A percentile compares a stretch with the other conserved stretches of the same genome.
phyloP scores from a whole-genome alignment of 2,329 filamentous ascomycete genomes.

The Sporothrix brasiliensis region DNA sequence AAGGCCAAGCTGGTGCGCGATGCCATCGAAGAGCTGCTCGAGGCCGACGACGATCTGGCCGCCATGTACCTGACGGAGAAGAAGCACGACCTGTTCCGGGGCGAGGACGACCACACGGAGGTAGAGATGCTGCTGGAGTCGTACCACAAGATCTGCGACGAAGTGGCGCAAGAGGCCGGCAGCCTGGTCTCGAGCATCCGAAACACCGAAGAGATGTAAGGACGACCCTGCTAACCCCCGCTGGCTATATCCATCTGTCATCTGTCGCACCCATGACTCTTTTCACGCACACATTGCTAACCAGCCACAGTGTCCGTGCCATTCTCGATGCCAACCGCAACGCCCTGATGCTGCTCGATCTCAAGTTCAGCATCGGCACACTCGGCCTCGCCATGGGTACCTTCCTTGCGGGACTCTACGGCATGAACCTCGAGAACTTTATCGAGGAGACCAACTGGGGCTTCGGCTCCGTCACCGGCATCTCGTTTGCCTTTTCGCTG shows the following conservation, averaged over 20 bases:
- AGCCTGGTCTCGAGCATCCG: conserved; percentile 93
- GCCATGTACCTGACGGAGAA: conserved; percentile 97
- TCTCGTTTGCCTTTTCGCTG: conserved; percentile 72
- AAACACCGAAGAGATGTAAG: conserved; percentile 97
- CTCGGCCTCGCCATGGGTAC: conserved; percentile 93
- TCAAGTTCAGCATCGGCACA: conserved; percentile 95
- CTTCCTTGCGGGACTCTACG: conserved; percentile 97
- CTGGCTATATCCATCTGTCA: background rate
- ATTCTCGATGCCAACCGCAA: conserved; percentile 98
- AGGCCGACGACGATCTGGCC: conserved; percentile 92
- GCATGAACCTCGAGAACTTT: conserved; percentile 99
- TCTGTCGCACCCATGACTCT: too few species aligned
- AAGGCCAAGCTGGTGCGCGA: conserved; percentile 92
- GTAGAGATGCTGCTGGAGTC: conserved; percentile 96
- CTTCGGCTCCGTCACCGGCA: conserved; percentile 73
- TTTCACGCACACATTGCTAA: conserved; percentile 48
- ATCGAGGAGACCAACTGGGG: conserved; percentile 91
- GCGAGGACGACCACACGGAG: conserved; percentile 88
- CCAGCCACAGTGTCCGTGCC: conserved; percentile 66
- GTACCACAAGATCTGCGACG: conserved; percentile 96
- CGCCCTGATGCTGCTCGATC: conserved; percentile 92
- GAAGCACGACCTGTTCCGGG: conserved; percentile 68
- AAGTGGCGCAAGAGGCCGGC: conserved; percentile 93
- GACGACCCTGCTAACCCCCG: conserved; percentile 29
- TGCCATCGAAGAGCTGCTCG: conserved; percentile 90